These are phyloP conservation scores for Coemansia sp. DNA, from an alignment of 192 early-diverging fungal species.

Conservation along the genomic window DNA sequence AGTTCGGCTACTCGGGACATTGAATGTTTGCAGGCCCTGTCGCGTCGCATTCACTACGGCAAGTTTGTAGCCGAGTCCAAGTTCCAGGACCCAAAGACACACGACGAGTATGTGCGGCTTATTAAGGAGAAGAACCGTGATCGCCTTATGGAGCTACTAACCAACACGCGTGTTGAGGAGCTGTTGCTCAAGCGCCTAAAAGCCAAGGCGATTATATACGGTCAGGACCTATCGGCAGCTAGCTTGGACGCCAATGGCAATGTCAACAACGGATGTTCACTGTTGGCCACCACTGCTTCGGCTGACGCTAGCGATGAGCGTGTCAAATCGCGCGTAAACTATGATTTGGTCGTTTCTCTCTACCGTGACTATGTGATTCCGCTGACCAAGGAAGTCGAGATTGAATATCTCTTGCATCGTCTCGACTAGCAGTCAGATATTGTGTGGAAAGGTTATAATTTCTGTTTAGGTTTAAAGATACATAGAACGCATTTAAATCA, in stretches of 20 bases:
- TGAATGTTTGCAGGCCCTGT: constrained; percentile 87
- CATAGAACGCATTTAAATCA: not conserved
- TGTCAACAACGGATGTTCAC: constrained; percentile 21
- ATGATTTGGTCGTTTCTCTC: constrained; percentile 82
- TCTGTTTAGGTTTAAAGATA: not conserved
- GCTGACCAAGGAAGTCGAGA: constrained; percentile 93
- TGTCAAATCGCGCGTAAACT: constrained; percentile 61
- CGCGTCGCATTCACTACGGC: constrained; percentile 93
- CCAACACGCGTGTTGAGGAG: constrained; percentile 84
- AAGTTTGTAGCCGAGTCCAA: constrained; percentile 98
- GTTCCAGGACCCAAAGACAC: constrained; percentile 78
- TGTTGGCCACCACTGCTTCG: constrained; percentile 12
- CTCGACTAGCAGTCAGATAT: constrained; percentile 41
- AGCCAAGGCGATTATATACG: constrained; percentile 90
- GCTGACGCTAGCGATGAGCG: constrained; percentile 36
- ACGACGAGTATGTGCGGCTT: constrained; percentile 71
- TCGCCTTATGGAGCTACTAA: constrained; percentile 81
- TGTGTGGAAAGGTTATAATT: not conserved
- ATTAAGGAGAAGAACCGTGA: constrained; percentile 73
- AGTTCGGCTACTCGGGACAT: constrained; percentile 91
- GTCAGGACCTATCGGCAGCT: constrained; percentile 72
- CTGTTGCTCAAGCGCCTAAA: constrained; percentile 76
- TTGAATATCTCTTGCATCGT: constrained; percentile 83
- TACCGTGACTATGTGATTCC: constrained; percentile 97
- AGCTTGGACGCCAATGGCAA: constrained; percentile 28